phyloP scores from a whole-genome alignment of 495 filamentous ascomycete genomes.

The Podospora bellae-mahoneyi region DNA sequence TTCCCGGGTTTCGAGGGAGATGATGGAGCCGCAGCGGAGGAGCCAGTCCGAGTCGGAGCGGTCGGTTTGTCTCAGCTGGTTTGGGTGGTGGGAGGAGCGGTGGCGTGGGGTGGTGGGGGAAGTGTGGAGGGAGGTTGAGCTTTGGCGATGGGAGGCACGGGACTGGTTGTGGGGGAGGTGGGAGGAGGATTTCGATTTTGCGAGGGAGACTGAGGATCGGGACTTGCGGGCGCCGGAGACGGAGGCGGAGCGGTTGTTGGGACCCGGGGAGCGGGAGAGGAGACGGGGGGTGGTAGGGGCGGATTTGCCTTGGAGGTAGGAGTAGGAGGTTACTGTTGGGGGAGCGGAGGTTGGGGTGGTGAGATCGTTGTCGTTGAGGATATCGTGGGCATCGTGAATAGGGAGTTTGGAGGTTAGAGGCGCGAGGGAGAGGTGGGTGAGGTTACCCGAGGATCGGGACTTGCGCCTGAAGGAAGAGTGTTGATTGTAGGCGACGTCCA shows the following conservation, averaged over 20 bases:
- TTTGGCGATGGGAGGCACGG: neutral
- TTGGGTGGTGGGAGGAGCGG: slow-evolving; percentile 9
- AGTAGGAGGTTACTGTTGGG: slow-evolving; percentile 45
- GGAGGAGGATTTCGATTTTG: slow-evolving; percentile 47
- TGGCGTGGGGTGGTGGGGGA: slow-evolving; percentile 20
- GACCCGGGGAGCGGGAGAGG: slow-evolving; percentile 49
- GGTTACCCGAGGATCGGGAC: slow-evolving; percentile 44
- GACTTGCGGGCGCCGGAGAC: slow-evolving; percentile 1
- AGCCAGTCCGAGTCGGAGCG: slow-evolving; percentile 65
- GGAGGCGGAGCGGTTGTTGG: slow-evolving; percentile 37
- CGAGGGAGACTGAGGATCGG: slow-evolving; percentile 14
- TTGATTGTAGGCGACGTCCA: slow-evolving; percentile 54
- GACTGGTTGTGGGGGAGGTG: slow-evolving; percentile 31
- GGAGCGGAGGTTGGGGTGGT: slow-evolving; percentile 17
- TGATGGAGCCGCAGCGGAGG: slow-evolving; percentile 64
- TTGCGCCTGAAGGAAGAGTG: slow-evolving; percentile 46
- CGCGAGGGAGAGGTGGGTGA: slow-evolving; percentile 56
- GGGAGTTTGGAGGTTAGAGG: slow-evolving; percentile 66
- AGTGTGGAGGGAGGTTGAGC: slow-evolving; percentile 32
- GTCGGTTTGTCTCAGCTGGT: slow-evolving; percentile 16
- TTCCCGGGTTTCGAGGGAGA: slow-evolving; percentile 68
- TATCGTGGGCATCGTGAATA: slow-evolving; percentile 51
- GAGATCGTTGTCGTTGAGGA: slow-evolving; percentile 40
- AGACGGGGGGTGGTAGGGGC: slow-evolving; percentile 58
- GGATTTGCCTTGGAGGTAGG: slow-evolving; percentile 53